Evolutionary conservation across 2,329 filamentous ascomycete genomes (phyloP), one percentile per base, ranked within the genome.

Genomic region (Phaeosphaeriaceae sp.): DNA sequence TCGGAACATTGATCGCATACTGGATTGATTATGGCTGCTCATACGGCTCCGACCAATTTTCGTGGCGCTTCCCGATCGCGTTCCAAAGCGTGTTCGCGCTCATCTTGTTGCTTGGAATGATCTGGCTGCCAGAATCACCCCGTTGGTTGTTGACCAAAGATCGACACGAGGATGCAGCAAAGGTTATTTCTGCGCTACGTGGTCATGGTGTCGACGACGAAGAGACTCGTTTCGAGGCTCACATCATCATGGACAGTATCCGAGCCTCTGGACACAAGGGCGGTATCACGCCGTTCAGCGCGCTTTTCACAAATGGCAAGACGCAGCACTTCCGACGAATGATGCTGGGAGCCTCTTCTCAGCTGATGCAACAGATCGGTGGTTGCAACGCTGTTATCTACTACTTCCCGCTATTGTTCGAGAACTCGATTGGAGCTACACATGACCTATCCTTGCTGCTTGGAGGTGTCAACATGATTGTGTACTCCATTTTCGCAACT

Each of bases 241-340:
- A 88, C 53, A 86, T 90, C 0, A 88, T 91, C n/a, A 77, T 87
- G n/a, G 89, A 93, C 67, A 75, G 75, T 54, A 79, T 81, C 56
- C 73, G 73, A 13, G 77, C 76, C 5, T 77, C 78, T 19, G 78
- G 79, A 27, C 76, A 77, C 68, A 70, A 75, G 36, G 76, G 76
- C 11, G 76, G 79, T 41, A 75, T 73, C 59, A 79, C 76, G 7
- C 76, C 77, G 1, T 76, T 84, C 71, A 84, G 82, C 62, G 82
- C 85, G 1, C 79, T 89, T 1, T 82, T 88, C 67, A 88, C 86
- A 1, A 81, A 82, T 49, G 87, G 87, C 60, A 88, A 86, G 76
- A 88, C 86, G 0, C 87, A 90, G 75, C 86, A 89, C 68, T 85
- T 88, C 77, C 84, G 87, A 7, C 82, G 88, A 33, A 87, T 89